These are phyloP conservation scores for Ambrosia artemisiifolia DNA, from an alignment of 129 eudicot genomes.

Conservation along the genomic window DNA sequence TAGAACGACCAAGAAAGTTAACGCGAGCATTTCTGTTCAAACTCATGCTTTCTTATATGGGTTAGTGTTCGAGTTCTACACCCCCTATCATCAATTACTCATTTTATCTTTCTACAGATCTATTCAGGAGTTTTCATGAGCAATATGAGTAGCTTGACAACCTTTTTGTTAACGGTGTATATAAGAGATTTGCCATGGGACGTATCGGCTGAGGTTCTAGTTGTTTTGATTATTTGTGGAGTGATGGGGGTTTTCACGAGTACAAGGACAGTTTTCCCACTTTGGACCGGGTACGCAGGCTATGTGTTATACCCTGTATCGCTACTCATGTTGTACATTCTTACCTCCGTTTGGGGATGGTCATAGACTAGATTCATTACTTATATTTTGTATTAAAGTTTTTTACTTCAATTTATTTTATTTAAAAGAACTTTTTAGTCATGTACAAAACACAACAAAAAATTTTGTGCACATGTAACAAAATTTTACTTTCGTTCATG, in stretches of 20 bases:
- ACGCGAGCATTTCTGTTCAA: too few species aligned
- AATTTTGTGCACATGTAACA: too few species aligned
- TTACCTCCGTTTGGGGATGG: constrained; percentile 46
- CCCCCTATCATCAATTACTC: neutral
- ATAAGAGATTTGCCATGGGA: constrained; percentile 47
- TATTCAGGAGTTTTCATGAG: constrained; percentile 66
- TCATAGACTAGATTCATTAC: constrained; percentile 17
- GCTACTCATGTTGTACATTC: constrained; percentile 44
- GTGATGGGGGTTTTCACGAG: constrained; percentile 46
- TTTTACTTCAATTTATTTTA: neutral
- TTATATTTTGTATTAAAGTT: neutral
- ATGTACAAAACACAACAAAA: neutral
- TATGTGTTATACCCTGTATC: constrained; percentile 53
- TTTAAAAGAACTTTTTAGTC: neutral
- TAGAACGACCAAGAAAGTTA: too few species aligned
- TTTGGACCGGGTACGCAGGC: constrained; percentile 54
- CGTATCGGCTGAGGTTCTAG: constrained; percentile 65
- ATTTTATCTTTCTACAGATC: constrained; percentile 29
- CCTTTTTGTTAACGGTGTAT: constrained; percentile 46
- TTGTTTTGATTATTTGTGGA: constrained; percentile 49
- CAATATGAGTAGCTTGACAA: constrained; percentile 46
- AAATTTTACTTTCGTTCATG: neutral
- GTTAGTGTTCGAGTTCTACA: too few species aligned
- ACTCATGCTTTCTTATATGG: too few species aligned
- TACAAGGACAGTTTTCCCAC: constrained; percentile 48